Percentiles rank a stretch among this genome's conserved stretches.
Evolutionary conservation across 2,329 filamentous ascomycete genomes (phyloP).

Genomic region (Phyllosticta citribraziliensis): DNA sequence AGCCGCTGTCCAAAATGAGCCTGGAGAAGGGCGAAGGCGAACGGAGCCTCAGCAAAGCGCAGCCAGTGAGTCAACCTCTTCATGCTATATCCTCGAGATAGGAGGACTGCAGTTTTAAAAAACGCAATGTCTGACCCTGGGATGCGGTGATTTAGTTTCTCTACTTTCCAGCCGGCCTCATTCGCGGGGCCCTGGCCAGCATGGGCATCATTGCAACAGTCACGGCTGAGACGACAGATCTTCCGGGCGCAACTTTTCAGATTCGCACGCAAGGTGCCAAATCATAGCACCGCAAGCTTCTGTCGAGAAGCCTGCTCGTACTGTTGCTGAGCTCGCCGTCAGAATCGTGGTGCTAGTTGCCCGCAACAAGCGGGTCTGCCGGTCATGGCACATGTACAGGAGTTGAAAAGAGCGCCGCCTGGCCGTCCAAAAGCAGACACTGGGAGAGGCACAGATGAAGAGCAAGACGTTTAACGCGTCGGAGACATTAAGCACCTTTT

Average conservation of each 20-base stretch:
- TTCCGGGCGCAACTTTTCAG: slow-evolving; percentile 87
- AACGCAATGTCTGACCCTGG: not conserved
- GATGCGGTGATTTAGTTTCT: slow-evolving; percentile 54
- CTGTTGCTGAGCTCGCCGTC: not conserved
- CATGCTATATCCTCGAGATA: not conserved
- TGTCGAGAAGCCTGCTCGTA: not conserved
- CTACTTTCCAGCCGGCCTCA: slow-evolving; percentile 89
- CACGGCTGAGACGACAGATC: slow-evolving; percentile 76
- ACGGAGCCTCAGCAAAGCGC: slow-evolving; percentile 38
- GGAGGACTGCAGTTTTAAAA: not conserved
- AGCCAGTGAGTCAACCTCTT: slow-evolving; percentile 54
- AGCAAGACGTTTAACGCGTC: no score
- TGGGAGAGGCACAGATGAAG: no score
- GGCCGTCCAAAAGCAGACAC: no score
- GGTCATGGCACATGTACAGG: not conserved
- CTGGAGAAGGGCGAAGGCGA: slow-evolving; percentile 43
- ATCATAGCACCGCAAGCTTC: slow-evolving; percentile 12
- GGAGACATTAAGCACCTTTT: no score
- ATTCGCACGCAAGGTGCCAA: slow-evolving; percentile 74
- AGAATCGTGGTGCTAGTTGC: not conserved
- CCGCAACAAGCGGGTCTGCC: no score
- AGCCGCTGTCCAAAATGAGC: slow-evolving; percentile 82
- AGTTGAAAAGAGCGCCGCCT: not conserved
- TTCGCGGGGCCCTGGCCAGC: slow-evolving; percentile 83
- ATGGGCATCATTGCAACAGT: slow-evolving; percentile 87